These are phyloP conservation scores for Tephrocybe sp. DNA, from an alignment of 768 basidiomycete genomes.

Conservation along the genomic window DNA sequence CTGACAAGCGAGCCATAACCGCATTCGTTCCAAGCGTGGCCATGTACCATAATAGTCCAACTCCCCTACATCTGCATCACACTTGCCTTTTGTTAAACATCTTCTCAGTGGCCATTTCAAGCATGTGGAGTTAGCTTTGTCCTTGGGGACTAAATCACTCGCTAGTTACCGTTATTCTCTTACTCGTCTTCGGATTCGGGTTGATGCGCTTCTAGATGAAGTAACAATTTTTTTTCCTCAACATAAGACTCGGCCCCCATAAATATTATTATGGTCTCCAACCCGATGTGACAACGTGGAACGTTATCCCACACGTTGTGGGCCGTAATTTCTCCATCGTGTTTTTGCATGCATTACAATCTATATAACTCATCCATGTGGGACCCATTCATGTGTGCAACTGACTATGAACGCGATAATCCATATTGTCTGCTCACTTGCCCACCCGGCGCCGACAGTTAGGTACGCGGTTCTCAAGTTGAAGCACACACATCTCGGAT, in stretches of 20 bases:
- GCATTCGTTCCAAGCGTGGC: constrained; percentile 8
- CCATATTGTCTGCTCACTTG: not conserved
- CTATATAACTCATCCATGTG: too few relatives aligned
- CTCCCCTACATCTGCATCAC: constrained; percentile 7
- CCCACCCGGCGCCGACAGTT: constrained; percentile 2
- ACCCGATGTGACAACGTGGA: not conserved
- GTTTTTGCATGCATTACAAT: not conserved
- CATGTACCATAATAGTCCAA: not conserved
- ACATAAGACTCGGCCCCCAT: not conserved
- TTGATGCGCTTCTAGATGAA: constrained; percentile 2
- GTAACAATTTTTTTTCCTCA: constrained; percentile 1
- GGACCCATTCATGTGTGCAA: constrained; percentile 14
- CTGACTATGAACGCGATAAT: constrained; percentile 7
- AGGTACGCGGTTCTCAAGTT: constrained; percentile 17
- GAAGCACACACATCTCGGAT: constrained; percentile 12
- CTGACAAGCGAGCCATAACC: constrained; percentile 16
- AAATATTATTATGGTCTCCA: too few relatives aligned
- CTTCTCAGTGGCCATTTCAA: constrained; percentile 8
- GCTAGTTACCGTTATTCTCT: constrained; percentile 7
- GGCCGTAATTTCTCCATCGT: constrained; percentile 8
- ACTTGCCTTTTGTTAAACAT: constrained; percentile 8
- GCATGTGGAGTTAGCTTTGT: constrained; percentile 10
- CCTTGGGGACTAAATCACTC: constrained; percentile 1
- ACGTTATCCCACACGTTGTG: not conserved
- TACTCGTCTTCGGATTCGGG: constrained; percentile 3